Base-by-base conservation (phyloP, 2,329 filamentous ascomycete species). In the Pseudofabraea citricarpa region DNA sequence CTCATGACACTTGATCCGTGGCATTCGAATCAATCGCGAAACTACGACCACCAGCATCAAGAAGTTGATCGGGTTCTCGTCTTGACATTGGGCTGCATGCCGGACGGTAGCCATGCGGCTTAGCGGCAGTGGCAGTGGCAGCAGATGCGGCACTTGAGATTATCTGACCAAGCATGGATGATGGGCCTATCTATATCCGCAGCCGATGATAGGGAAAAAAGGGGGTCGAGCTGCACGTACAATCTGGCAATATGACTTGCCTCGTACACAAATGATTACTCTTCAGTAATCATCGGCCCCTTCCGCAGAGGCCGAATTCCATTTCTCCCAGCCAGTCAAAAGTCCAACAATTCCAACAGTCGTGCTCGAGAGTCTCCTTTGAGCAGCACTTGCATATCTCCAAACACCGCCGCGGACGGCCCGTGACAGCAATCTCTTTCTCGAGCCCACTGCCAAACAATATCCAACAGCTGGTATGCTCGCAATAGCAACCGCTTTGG, bases 341-440 rank as follows among this genome's bases (percentile, higher is more conserved):
- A 22, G 6, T 24, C 36, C 32, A 22, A 44, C 33, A 43, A 35
- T 43, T 46, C 40, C 47, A 53, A 48, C 51, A 43, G 45, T 13
- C 32, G 38, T 15, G 47, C 36, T n/a, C n/a, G n/a, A n/a, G n/a
- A n/a, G n/a, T 26, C 10, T 47, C 49, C 44, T 41, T 37, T n/a
- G 7, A 40, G 54, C 50, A 43, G 20, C 24, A 42, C 46, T n/a
- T 51, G 51, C 51, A 53, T 49, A 42, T 46, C 40, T 41, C 44
- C 38, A 46, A 41, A 52, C 49, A 49, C 35, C 48, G 43, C 52
- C 47, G 47, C 48, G 48, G 39, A 51, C 41, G 47, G 44, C 31
- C 45, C 47, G 48, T 37, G 44, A 18, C 27, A 29, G n/a, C n/a
- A n/a, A n/a, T n/a, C n/a, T n/a, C n/a, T n/a, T n/a, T n/a, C n/a